Percentiles rank a stretch among this genome's conserved stretches.
phyloP scores from a whole-genome alignment of 73 alveolate species.

The Tetrahymena elliotti region DNA sequence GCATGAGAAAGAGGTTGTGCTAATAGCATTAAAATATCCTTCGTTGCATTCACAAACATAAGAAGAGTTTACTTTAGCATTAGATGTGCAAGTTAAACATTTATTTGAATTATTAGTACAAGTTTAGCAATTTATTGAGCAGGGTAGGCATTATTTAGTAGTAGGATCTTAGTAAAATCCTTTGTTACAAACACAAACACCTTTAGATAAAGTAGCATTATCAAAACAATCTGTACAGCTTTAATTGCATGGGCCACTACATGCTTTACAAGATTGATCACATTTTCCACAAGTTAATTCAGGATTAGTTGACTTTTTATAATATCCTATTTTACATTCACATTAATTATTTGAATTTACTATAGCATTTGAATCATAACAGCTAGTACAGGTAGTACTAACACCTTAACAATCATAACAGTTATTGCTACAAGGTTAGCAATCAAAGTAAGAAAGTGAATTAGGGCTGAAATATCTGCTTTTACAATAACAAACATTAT shows the following conservation, averaged over 20 bases:
- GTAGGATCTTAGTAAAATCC: background rate
- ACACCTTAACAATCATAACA: background rate
- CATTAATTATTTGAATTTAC: background rate
- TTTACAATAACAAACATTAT: background rate
- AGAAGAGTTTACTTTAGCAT: background rate
- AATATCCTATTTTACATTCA: background rate
- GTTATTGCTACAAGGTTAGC: background rate
- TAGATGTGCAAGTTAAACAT: background rate
- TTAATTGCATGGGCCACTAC: background rate
- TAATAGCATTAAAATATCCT: background rate
- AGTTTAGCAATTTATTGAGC: background rate
- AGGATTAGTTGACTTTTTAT: background rate
- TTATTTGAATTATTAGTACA: background rate
- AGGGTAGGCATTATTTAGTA: background rate
- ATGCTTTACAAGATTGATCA: background rate
- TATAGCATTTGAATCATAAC: background rate
- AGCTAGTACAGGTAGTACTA: background rate
- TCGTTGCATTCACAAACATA: background rate
- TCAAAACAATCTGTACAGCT: background rate
- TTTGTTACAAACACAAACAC: background rate
- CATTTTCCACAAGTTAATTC: background rate
- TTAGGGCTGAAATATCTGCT: background rate
- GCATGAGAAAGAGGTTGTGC: background rate
- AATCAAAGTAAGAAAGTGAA: background rate
- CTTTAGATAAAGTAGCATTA: background rate